Conservation (phyloP, 768 basidiomycete species). For the Tylopilus balloui region DNA sequence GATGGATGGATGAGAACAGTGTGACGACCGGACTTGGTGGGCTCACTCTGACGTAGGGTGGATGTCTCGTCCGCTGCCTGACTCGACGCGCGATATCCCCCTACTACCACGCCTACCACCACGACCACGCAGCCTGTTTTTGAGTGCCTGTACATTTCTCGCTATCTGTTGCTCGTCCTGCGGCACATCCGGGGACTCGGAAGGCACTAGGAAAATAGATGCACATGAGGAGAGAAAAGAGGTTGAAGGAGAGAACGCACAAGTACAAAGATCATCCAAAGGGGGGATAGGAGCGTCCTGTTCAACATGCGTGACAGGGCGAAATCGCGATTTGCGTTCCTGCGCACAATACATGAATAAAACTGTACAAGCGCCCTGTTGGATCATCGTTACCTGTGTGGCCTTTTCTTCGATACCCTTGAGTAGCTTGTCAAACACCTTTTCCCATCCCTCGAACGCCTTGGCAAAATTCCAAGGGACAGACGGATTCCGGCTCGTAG, state of each 20-base stretch:
- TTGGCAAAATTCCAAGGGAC: conserved; percentile 64
- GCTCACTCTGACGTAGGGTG: conserved; percentile 69
- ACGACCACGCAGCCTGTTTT: conserved; percentile 74
- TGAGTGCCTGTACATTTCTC: conserved; percentile 86
- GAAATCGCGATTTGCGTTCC: conserved; percentile 71
- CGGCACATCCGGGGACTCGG: conserved; percentile 45
- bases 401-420: conserved; percentile 72
- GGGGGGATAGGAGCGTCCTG: conserved; percentile 42
- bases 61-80: conserved; percentile 57
- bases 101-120: conserved; percentile 58
- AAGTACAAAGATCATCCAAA: conserved; percentile 54
- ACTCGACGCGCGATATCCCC: conserved; percentile 43
- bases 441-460: conserved; percentile 78
- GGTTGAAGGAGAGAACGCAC: conserved; percentile 33
- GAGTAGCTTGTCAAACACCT: conserved; percentile 70
- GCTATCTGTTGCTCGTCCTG: conserved; percentile 89
- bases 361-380: not conserved
- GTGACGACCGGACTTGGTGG: not conserved
- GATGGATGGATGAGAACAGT: conserved; percentile 27
- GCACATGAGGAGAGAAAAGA: not conserved
- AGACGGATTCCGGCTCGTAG: conserved; percentile 34
- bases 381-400: conserved; percentile 46
- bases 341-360: conserved; percentile 25
- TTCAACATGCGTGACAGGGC: conserved; percentile 34
- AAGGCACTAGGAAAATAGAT: conserved; percentile 37